Base-by-base conservation (phyloP, 805 yeast genomes). In the Lipomyces oligophaga region DNA sequence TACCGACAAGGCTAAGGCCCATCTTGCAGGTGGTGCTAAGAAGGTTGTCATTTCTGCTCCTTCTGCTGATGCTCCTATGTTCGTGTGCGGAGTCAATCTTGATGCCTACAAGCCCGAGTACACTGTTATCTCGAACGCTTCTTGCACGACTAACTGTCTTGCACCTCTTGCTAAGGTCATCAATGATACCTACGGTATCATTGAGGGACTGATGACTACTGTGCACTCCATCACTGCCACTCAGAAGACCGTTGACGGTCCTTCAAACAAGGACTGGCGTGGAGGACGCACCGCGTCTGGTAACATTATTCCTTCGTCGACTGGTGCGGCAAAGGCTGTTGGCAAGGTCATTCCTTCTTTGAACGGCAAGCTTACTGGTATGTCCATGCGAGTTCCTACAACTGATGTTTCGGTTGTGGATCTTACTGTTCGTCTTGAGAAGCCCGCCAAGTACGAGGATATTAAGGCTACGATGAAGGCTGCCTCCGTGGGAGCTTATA, bases 271-370 rank as follows among this genome's bases (percentile, higher is more conserved):
- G 80, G 96, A 87, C 79, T 87, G 96, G 96, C 83, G 96, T 81
- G 95, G 96, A 70, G 96, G 96, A 71, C 84, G 96, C 77, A 83
- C 95, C 63, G 95, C 95, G 68, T 83, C 90, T 55, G 94, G 89
- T 68, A 87, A 87, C 83, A 85, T 87, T 71, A 87, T 87, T 62
- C 96, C 96, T 67, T 85, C 95, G 33, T 84, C 95, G 57, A 87
- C 96, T 57, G 96, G 96, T 81, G 96, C 96, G 64, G 96, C 96
- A 66, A 87, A 87, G 82, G 95, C 95, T 59, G 96, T 87, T 63
- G 95, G 95, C 71, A 85, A 85, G 80, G 95, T 87, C 63, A 82
- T 87, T 64, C 96, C 96, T 59, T 82, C 76, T 64, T 79, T 87
- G 65, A 81, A 83, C 74, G 96, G 96, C 67, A 86, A 85, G 77